Evolutionary conservation across 106 monocot species (phyloP), one percentile per base, ranked within the genome.

Genomic region (Acorus gramineus): DNA sequence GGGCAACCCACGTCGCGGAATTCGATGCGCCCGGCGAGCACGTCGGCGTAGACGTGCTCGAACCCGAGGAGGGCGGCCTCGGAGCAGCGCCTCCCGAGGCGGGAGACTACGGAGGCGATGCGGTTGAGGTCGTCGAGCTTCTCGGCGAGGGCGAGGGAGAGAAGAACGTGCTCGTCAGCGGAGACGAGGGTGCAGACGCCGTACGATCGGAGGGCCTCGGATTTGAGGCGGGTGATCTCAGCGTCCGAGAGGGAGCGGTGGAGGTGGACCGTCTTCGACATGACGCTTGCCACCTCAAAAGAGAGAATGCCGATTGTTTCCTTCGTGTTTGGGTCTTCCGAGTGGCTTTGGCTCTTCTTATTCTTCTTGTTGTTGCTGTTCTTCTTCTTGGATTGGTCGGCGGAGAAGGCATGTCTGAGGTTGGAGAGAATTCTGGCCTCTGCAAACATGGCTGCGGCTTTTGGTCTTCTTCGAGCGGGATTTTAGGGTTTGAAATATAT

Each of bases 1-100:
- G 76, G 64, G 14, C 77, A 71, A 46, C 70, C 75, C 52, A 80
- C 69, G 43, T 58, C 42, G 48, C 76, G 43, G 47, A 74, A 63
- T 56, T 74, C 64, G 11, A 75, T 64, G 55, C 74, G 74, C n/a
- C 76, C 76, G n/a, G 66, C 61, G 65, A 96, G 73, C 58, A 87
- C 76, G 60, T 91, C 90, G 60, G 85, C 59, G 61, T 90, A 91
- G 44, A 91, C 85, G 76, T 96, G 95, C 56, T 95, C 95, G 70
- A 95, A 95, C 7, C 86, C 95, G 46, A 76, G 57, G 67, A 90
- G 79, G 6, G 80, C 76, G 53, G 75, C 90, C 53, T 71, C 78
- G 14, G 74, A 53, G 84, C 95, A 95, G 52, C 84, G 79, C 53
- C 82, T 75, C 28, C 94, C 95, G 45, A 90, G 74, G 44, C 90